phyloP scores from a whole-genome alignment of 306 rosid species.

The Rosa chinensis region DNA sequence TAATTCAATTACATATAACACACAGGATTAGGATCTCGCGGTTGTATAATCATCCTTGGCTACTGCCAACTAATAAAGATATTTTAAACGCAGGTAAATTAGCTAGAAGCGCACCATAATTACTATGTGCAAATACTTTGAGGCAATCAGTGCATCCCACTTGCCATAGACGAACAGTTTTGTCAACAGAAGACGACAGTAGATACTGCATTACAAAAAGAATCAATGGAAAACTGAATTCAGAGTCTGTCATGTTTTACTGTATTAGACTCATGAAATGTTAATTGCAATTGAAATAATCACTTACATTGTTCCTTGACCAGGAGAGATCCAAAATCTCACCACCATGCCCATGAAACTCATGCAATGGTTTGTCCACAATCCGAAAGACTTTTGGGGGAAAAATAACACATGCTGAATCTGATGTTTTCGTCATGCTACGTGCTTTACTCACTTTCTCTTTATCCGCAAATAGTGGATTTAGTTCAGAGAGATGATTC shows the following conservation, averaged over 20 bases:
- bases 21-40: not conserved
- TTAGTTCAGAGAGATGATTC: conserved; percentile 70
- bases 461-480: conserved; percentile 65
- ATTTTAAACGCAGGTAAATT: not conserved
- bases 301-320: conserved; percentile 90
- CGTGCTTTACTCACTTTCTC: conserved; percentile 55
- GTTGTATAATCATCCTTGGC: conserved; percentile 13
- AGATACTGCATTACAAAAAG: conserved; percentile 58
- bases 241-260: conserved; percentile 8
- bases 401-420: conserved; percentile 79
- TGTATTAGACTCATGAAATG: conserved; percentile 17
- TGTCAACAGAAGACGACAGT: conserved; percentile 83
- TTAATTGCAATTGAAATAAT: conserved; percentile 18
- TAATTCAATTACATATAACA: conserved; percentile 16
- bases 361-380: conserved; percentile 78
- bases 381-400: conserved; percentile 82
- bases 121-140: conserved; percentile 80
- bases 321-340: conserved; percentile 89
- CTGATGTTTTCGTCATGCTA: conserved; percentile 62
- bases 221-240: conserved; percentile 19
- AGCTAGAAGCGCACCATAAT: conserved; percentile 63
- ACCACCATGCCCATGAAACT: conserved; percentile 76
- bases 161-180: conserved; percentile 90
- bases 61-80: conserved; percentile 22
- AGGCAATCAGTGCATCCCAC: conserved; percentile 68